A percentile compares a stretch with the other conserved stretches of the same genome.
Evolutionary conservation across 2,329 filamentous ascomycete genomes (phyloP).

Genomic region (Mycosphaerella sp.): DNA sequence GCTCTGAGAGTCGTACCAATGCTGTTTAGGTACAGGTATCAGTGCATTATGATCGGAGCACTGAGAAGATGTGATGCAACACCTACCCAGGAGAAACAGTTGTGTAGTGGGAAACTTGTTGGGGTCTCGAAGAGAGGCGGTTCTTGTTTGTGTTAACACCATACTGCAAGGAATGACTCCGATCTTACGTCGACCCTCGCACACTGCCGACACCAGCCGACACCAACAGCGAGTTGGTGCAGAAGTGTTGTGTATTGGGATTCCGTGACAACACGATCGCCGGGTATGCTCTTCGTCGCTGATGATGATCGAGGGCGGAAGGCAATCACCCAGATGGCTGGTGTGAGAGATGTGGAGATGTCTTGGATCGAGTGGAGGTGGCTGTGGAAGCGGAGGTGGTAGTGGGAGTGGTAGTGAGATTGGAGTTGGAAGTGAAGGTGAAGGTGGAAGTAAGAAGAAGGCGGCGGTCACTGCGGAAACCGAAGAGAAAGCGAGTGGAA

Average conservation of each 20-base stretch:
- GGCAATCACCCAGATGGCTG: too few species aligned
- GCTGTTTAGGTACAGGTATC: conserved; percentile 46
- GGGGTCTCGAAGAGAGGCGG: conserved; percentile 49
- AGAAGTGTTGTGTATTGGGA: neutral
- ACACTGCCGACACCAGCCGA: neutral
- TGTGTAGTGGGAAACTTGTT: conserved; percentile 76
- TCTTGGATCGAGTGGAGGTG: too few species aligned
- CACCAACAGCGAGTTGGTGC: neutral
- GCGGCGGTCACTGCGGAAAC: too few species aligned
- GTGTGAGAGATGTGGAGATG: too few species aligned
- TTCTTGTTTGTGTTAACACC: conserved; percentile 24
- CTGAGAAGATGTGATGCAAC: conserved; percentile 28
- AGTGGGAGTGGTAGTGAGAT: too few species aligned
- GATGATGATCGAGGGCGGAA: neutral
- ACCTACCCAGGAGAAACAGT: conserved; percentile 71
- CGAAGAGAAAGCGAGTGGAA: too few species aligned
- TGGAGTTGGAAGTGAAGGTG: neutral
- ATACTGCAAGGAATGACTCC: conserved; percentile 19
- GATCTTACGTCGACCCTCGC: conserved; percentile 21
- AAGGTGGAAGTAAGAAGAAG: neutral
- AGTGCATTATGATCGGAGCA: neutral
- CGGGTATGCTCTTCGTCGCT: neutral
- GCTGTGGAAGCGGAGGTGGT: too few species aligned
- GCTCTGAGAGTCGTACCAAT: conserved; percentile 86
- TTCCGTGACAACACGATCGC: neutral